A percentile compares a stretch with the other conserved stretches of the same genome.
phyloP scores from a whole-genome alignment of 306 rosid genomes.

The Fagus sylvatica region DNA sequence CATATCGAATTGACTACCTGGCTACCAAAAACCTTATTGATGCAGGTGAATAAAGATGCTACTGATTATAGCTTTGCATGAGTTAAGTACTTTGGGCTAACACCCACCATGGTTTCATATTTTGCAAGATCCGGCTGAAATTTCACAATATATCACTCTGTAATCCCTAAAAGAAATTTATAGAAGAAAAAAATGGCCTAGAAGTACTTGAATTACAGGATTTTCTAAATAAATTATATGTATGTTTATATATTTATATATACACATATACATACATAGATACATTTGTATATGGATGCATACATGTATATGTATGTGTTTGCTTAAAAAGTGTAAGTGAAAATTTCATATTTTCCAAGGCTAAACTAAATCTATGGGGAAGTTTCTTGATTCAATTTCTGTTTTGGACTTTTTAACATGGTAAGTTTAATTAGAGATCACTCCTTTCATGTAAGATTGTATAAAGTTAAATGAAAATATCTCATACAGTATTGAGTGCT shows the following conservation, averaged over 20 bases:
- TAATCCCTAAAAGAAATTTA: background rate
- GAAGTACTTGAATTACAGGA: background rate
- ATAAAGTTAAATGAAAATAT: too few species aligned
- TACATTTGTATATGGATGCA: too few species aligned
- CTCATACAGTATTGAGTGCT: too few species aligned
- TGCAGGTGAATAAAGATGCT: conserved; percentile 56
- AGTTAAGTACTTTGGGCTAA: background rate
- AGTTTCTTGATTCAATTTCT: too few species aligned
- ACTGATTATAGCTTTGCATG: conserved; percentile 1
- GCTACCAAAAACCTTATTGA: conserved; percentile 82
- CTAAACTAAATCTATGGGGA: too few species aligned
- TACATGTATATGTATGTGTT: too few species aligned
- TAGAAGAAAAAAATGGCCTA: background rate
- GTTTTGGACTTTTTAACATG: too few species aligned
- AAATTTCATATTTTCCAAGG: too few species aligned
- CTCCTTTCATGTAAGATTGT: background rate
- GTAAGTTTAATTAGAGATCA: background rate
- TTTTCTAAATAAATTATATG: background rate
- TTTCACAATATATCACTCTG: background rate
- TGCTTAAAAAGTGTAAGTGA: too few species aligned
- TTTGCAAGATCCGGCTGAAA: background rate
- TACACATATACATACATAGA: too few species aligned
- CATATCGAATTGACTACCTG: conserved; percentile 80
- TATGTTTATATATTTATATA: too few species aligned
- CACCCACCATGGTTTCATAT: background rate